Evolutionary conservation across 2,329 filamentous ascomycete genomes (phyloP).

Genomic region (Chaetomium sp.): DNA sequence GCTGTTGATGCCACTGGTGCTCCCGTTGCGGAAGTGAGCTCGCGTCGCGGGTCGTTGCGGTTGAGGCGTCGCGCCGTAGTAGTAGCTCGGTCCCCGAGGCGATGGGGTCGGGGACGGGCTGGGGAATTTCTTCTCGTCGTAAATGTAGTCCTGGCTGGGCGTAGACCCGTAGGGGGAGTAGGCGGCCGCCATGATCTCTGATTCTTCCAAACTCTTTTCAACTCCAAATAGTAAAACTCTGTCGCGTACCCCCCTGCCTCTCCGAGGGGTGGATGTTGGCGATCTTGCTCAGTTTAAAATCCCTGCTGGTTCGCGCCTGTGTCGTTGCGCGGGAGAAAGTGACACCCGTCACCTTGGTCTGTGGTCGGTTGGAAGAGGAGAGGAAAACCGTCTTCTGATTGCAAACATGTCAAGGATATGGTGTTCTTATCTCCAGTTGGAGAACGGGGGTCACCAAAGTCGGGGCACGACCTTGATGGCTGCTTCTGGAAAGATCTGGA

Average conservation of each 20-base stretch:
- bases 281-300: constrained; percentile 28
- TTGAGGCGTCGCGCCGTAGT: constrained; percentile 52
- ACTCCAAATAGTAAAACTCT: constrained; percentile 18
- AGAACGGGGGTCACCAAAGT: constrained; percentile 45
- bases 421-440: constrained; percentile 45
- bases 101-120: constrained; percentile 61
- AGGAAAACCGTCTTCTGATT: constrained; percentile 56
- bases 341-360: constrained; percentile 63
- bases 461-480: constrained; percentile 42
- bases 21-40: constrained; percentile 51
- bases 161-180: constrained; percentile 50
- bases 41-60: constrained; percentile 58
- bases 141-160: constrained; percentile 54
- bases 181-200: constrained; percentile 47
- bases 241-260: constrained; percentile 27
- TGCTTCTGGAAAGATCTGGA: constrained; percentile 45
- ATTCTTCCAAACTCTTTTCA: constrained; percentile 37
- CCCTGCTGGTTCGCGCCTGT: constrained; percentile 45
- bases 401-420: constrained; percentile 58
- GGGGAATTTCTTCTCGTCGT: constrained; percentile 52
- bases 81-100: constrained; percentile 53
- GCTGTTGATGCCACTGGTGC: constrained; percentile 43
- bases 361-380: constrained; percentile 61
- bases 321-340: constrained; percentile 51
- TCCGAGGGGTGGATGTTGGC: constrained; percentile 27